Base-by-base conservation (phyloP, 75 land plant species). In the Picea glauca region DNA sequence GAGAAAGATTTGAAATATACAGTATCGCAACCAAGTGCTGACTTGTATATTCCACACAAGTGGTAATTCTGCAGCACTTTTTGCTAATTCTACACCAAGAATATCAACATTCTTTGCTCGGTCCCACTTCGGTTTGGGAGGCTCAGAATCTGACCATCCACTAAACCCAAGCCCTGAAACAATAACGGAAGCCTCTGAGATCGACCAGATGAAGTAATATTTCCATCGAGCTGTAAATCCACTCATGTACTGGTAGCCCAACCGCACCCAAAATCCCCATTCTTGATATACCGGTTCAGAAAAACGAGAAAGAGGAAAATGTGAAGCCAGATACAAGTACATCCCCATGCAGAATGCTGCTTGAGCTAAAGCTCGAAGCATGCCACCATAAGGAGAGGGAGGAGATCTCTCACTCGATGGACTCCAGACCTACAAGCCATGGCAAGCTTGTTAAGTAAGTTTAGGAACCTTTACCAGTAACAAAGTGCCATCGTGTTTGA, bases 201-300 rank as follows among this genome's bases (percentile, higher is more conserved):
- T 87, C 54, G 99, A 98, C 99, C 99, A 98, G 59, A 98, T 90
- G 72, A 98, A 98, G 74, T 98, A 98, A 76, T 98, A 98, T 79
- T 98, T 98, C 98, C 98, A 98, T 59, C 99, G 89, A 32, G 93
- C 93, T 14, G 98, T 93, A 62, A 98, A 95, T 40, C 98, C 96
- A 75, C 86, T 66, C 88, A 95, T 88, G 72, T 86, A 95, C 70
- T 91, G 93, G 81, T 91, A 98, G 18, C 83, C 84, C 77, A 87
- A 67, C 17, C 93, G 87, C 60, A 86, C 81, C 94, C 91, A 95
- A 84, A 98, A 93, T 15, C 92, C 91, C 92, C 94, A 98, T 62
- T 90, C 82, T 23, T 84, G 75, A 83, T 92, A 98, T 60, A 84
- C 73, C 15, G 91, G 90, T 75, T 90, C 92, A 43, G 74, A 85